Conservation (phyloP, 306 rosid species). For the Castanea crenata region DNA sequence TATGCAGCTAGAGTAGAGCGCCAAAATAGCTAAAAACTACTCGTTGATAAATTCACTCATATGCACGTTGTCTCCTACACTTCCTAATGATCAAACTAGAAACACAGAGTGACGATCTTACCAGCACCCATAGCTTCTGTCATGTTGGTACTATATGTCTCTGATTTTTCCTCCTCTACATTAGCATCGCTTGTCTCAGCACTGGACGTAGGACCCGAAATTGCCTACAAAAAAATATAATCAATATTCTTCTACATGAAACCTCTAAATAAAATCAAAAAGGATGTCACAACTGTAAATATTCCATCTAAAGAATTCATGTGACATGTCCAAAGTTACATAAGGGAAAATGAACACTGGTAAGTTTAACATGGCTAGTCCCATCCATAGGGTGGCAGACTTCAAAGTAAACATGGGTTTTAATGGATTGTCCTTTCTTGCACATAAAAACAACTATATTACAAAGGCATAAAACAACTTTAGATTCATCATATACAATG, state of each 20-base stretch:
- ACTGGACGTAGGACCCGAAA: slow-evolving; percentile 64
- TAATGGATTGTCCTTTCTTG: background rate
- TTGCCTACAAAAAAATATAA: slow-evolving; percentile 50
- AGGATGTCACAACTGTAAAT: background rate
- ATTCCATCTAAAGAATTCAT: background rate
- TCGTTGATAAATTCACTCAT: background rate
- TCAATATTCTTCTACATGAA: slow-evolving; percentile 11
- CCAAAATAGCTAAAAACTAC: slow-evolving; percentile 14
- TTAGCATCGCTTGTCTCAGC: slow-evolving; percentile 51
- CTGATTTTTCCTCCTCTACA: slow-evolving; percentile 68
- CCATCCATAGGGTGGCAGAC: background rate
- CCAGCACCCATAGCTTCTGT: slow-evolving; percentile 99
- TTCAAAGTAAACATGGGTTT: background rate
- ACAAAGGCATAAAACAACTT: background rate
- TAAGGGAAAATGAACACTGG: background rate
- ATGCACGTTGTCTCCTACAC: background rate
- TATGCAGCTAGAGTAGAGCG: background rate
- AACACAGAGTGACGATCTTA: slow-evolving; percentile 38
- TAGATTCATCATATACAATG: background rate
- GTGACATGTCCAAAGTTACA: background rate
- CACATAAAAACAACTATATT: background rate
- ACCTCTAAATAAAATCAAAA: background rate
- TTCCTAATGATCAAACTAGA: slow-evolving; percentile 15
- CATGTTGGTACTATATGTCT: slow-evolving; percentile 71
- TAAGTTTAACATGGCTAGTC: background rate